Conservation (phyloP, 2,329 filamentous ascomycete species). For the Alternaria conjuncta region DNA sequence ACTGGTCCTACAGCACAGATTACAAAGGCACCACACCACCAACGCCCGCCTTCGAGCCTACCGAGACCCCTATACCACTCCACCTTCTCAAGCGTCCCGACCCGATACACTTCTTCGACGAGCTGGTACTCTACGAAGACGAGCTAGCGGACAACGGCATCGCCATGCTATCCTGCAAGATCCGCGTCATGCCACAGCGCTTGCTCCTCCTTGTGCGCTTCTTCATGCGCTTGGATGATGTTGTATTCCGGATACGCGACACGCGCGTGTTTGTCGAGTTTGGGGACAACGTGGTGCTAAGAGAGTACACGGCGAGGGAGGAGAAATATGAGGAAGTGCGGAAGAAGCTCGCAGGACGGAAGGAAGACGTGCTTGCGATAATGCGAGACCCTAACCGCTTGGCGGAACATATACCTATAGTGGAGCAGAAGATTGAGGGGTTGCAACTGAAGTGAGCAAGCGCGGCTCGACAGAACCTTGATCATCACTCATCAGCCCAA, state of each 20-base stretch:
- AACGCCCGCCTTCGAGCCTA: slow-evolving; percentile 50
- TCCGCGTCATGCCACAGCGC: slow-evolving; percentile 88
- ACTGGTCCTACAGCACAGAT: slow-evolving; percentile 95
- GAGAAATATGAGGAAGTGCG: slow-evolving; percentile 78
- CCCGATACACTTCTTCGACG: slow-evolving; percentile 95
- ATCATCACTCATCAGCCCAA: background rate
- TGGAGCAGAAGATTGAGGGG: slow-evolving; percentile 71
- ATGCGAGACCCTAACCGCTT: slow-evolving; percentile 82
- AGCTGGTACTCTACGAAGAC: slow-evolving; percentile 95
- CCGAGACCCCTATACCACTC: slow-evolving; percentile 73
- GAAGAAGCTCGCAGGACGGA: slow-evolving; percentile 60
- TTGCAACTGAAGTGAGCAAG: slow-evolving; percentile 46
- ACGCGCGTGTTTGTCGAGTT: slow-evolving; percentile 95
- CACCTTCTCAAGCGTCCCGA: slow-evolving; percentile 87
- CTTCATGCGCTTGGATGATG: slow-evolving; percentile 92
- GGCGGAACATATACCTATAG: slow-evolving; percentile 62
- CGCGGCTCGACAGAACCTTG: background rate
- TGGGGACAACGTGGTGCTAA: slow-evolving; percentile 74
- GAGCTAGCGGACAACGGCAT: slow-evolving; percentile 98
- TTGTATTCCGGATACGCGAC: slow-evolving; percentile 85
- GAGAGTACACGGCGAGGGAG: slow-evolving; percentile 92
- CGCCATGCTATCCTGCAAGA: slow-evolving; percentile 85
- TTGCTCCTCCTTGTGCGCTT: slow-evolving; percentile 84
- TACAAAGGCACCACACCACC: slow-evolving; percentile 74
- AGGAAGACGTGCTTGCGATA: slow-evolving; percentile 75